These are phyloP conservation scores for Pseudocercospora musae DNA, from an alignment of 2,329 filamentous ascomycete genomes.

Conservation along the genomic window DNA sequence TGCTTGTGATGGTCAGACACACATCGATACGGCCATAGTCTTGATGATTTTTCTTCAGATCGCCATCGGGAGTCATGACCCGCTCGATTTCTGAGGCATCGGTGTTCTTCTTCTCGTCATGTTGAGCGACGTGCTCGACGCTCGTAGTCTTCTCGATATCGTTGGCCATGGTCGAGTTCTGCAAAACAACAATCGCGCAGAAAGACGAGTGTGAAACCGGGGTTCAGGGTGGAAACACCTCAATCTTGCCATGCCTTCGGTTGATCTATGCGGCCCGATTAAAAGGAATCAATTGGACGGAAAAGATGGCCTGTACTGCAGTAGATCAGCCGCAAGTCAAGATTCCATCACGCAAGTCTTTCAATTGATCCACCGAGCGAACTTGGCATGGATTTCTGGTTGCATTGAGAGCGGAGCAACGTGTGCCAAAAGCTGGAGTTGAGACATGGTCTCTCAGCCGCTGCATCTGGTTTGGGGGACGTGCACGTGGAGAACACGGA, in stretches of 20 bases:
- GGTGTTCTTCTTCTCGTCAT: slow-evolving; percentile 9
- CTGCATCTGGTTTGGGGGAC: background rate
- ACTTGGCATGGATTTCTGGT: background rate
- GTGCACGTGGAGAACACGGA: background rate
- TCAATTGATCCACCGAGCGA: slow-evolving; percentile 2
- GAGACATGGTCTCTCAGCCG: background rate
- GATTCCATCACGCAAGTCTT: background rate
- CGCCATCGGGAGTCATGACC: slow-evolving; percentile 44
- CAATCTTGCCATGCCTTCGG: slow-evolving; percentile 14
- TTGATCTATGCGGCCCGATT: slow-evolving; percentile 6
- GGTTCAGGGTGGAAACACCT: background rate
- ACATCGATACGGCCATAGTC: slow-evolving; percentile 61
- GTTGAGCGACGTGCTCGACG: background rate
- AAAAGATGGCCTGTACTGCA: background rate
- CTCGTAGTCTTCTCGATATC: slow-evolving; percentile 10
- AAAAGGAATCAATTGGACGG: slow-evolving; percentile 15
- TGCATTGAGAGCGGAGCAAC: background rate
- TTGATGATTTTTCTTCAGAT: slow-evolving; percentile 51
- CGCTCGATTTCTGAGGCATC: slow-evolving; percentile 46
- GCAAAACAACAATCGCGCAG: background rate
- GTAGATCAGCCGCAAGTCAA: background rate
- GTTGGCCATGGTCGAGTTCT: slow-evolving; percentile 6
- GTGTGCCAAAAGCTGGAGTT: background rate
- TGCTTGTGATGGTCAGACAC: background rate
- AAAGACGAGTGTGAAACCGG: background rate